Percentiles rank a stretch among this genome's conserved stretches.
These are phyloP conservation scores for Mayamaea pseudoterrestris DNA, from an alignment of 108 stramenopile genomes.

Conservation along the genomic window DNA sequence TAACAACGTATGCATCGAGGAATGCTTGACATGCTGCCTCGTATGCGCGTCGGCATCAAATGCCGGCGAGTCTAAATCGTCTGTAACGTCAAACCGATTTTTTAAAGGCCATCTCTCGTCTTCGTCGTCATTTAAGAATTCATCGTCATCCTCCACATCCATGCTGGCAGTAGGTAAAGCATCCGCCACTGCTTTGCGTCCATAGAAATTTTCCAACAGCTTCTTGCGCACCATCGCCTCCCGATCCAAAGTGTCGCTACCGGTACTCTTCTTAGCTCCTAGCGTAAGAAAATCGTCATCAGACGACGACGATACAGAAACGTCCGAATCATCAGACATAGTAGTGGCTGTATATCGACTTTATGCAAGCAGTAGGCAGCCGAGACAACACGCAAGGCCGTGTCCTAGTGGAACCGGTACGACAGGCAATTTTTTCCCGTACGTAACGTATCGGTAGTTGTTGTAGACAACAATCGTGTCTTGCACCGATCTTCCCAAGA, in stretches of 20 bases:
- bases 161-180: background rate
- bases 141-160: slow-evolving; percentile 6
- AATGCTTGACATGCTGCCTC: slow-evolving; percentile 31
- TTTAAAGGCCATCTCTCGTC: slow-evolving; percentile 10
- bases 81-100: background rate
- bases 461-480: too few relatives aligned
- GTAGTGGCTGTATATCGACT: too few relatives aligned
- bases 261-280: too few relatives aligned
- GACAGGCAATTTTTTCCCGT: background rate
- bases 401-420: slow-evolving; percentile 1
- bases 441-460: too few relatives aligned
- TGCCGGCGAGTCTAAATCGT: slow-evolving; percentile 62
- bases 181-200: slow-evolving; percentile 25
- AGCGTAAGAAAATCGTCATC: too few relatives aligned
- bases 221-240: slow-evolving; percentile 79
- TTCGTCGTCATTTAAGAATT: slow-evolving; percentile 15
- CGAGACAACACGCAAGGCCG: too few relatives aligned
- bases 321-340: too few relatives aligned
- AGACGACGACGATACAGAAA: too few relatives aligned
- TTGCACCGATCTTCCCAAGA: too few relatives aligned
- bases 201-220: slow-evolving; percentile 78
- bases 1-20: slow-evolving; percentile 40
- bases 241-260: slow-evolving; percentile 25
- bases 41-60: slow-evolving; percentile 56
- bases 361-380: too few relatives aligned